A percentile compares a stretch with the other conserved stretches of the same genome.
Conservation (phyloP, 108 stramenopile species). For the Skeletonema tropicum region DNA sequence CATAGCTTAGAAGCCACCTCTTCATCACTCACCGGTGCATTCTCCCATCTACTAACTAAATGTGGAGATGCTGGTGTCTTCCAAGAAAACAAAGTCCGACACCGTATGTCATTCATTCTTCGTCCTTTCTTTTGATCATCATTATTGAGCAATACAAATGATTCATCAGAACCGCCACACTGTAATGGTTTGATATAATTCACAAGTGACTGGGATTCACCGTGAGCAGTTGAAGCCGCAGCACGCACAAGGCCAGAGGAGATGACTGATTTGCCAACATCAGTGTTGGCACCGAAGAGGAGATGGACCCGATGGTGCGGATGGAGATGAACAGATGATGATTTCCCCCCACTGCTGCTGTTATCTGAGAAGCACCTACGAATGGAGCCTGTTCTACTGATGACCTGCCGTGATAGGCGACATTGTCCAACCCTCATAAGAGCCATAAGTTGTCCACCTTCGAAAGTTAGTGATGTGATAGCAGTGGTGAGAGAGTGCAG, state of each 20-base stretch:
- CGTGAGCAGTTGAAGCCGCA: constrained; percentile 16
- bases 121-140: constrained; percentile 8
- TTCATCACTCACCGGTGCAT: constrained; percentile 70
- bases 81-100: constrained; percentile 85
- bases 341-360: background rate
- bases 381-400: background rate
- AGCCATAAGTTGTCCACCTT: background rate
- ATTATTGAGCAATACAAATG: constrained; percentile 55
- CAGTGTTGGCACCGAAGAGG: constrained; percentile 97
- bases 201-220: background rate
- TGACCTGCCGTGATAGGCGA: background rate
- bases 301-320: constrained; percentile 59
- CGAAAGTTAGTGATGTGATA: background rate
- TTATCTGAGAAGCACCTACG: background rate
- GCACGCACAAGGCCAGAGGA: constrained; percentile 84
- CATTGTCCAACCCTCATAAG: background rate
- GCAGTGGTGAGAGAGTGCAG: too few relatives aligned
- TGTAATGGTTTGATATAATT: constrained; percentile 96
- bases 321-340: background rate
- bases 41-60: constrained; percentile 77
- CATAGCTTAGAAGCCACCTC: constrained; percentile 64
- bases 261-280: constrained; percentile 95
- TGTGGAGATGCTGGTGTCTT: constrained; percentile 91
- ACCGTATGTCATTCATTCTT: constrained; percentile 11
- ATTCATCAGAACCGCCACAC: constrained; percentile 87